Conservation (phyloP, 768 basidiomycete species). For the Amanita polypyramis region DNA sequence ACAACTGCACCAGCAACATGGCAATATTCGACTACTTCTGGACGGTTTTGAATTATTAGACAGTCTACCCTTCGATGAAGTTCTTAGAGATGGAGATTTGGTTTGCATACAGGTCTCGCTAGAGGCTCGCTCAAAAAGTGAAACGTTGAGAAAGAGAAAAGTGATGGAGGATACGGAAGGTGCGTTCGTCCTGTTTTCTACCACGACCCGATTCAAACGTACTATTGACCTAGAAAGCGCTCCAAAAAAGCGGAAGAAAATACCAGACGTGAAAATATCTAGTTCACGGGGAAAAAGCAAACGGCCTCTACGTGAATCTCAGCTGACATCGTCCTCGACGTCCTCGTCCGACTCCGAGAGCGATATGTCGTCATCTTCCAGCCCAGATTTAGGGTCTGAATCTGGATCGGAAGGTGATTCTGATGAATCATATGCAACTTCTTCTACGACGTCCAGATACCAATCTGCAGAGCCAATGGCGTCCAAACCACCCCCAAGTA, state of each 20-base stretch:
- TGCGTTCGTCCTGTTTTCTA: background rate
- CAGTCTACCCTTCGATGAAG: constrained; percentile 21
- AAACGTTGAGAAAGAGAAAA: constrained; percentile 1
- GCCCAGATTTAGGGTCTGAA: constrained; percentile 18
- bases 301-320: background rate
- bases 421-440: constrained; percentile 11
- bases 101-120: constrained; percentile 21
- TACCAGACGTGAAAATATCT: constrained; percentile 2
- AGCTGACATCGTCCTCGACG: background rate
- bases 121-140: background rate
- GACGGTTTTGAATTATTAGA: constrained; percentile 42
- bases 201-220: background rate
- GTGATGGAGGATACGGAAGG: constrained; percentile 1
- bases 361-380: background rate
- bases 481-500: constrained; percentile 15
- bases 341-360: background rate
- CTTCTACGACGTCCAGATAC: constrained; percentile 13
- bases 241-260: constrained; percentile 18
- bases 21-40: constrained; percentile 23
- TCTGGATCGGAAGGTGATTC: constrained; percentile 21
- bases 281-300: background rate
- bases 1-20: constrained; percentile 15
- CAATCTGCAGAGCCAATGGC: constrained; percentile 18
- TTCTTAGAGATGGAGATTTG: constrained; percentile 41
- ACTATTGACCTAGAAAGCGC: constrained; percentile 3